Conservation (phyloP, 1,284 basidiomycete species). For the Heterobasidion annosum region DNA sequence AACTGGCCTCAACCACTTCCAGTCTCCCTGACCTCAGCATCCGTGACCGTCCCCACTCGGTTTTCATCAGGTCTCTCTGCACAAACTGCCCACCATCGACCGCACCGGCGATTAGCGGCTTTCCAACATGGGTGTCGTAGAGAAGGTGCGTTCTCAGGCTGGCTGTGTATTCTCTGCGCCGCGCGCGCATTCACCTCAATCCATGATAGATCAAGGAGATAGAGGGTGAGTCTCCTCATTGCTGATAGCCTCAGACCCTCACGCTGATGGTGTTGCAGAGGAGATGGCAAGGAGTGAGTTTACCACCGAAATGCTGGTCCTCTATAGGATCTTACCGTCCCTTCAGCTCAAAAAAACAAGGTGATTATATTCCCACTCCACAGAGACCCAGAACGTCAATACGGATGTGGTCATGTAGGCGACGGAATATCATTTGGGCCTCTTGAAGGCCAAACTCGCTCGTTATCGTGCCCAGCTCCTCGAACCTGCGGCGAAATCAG, state of each 20-base stretch:
- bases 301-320: background rate
- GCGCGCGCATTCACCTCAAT: background rate
- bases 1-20: too few species aligned
- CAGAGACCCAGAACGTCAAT: background rate
- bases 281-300: constrained; percentile 90
- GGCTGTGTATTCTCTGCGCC: too few species aligned
- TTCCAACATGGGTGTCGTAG: constrained; percentile 72
- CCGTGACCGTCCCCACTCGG: too few species aligned
- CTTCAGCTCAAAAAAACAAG: constrained; percentile 85
- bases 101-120: too few species aligned
- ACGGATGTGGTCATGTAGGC: constrained; percentile 42
- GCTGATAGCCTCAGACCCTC: background rate
- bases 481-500: constrained; percentile 77
- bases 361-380: constrained; percentile 22
- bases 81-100: background rate
- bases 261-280: constrained; percentile 38
- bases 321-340: constrained; percentile 5
- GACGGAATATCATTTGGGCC: constrained; percentile 85
- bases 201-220: constrained; percentile 80
- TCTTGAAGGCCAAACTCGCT: constrained; percentile 87
- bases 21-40: background rate
- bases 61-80: background rate
- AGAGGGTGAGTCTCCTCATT: constrained; percentile 54
- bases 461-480: constrained; percentile 86
- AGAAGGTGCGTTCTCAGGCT: constrained; percentile 51